phyloP scores from a whole-genome alignment of 2,329 filamentous ascomycete genomes.

The Sphaerulina musiva region DNA sequence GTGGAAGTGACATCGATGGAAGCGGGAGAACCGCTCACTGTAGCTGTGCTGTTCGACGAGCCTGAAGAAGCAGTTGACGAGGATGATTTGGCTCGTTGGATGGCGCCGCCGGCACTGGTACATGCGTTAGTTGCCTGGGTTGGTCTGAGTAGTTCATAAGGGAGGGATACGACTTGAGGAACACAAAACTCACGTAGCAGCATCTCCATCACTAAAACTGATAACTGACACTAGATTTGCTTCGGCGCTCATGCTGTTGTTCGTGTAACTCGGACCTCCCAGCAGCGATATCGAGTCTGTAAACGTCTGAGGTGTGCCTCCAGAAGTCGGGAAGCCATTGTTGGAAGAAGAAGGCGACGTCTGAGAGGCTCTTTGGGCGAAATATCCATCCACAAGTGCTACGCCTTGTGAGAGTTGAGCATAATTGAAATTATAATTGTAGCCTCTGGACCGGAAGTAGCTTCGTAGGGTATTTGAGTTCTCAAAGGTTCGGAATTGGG shows the following conservation, averaged over 20 bases:
- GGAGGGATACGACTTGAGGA: neutral
- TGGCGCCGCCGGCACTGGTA: conserved; percentile 12
- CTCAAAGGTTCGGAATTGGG: conserved; percentile 11
- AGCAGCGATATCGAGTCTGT: conserved; percentile 8
- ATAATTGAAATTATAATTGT: conserved; percentile 13
- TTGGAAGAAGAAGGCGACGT: conserved; percentile 1
- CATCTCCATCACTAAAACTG: conserved; percentile 12
- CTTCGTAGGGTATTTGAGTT: conserved; percentile 7
- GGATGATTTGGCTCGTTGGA: conserved; percentile 8
- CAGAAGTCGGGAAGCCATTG: conserved; percentile 10
- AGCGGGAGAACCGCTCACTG: conserved; percentile 4
- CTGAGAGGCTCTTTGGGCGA: conserved; percentile 8
- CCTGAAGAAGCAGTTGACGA: conserved; percentile 13
- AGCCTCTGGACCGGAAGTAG: conserved; percentile 9
- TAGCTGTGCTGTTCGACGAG: conserved; percentile 10
- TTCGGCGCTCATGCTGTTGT: conserved; percentile 8
- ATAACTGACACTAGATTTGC: conserved; percentile 8
- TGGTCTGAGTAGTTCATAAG: neutral
- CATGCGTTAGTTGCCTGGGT: neutral
- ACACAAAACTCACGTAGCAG: conserved; percentile 5
- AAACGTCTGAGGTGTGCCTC: conserved; percentile 4
- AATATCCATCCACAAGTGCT: conserved; percentile 7
- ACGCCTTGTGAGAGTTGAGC: conserved; percentile 10
- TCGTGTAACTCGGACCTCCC: conserved; percentile 13
- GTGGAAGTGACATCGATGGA: conserved; percentile 8